Base-by-base conservation (phyloP, 805 yeast genomes). In the Saccharomyces jurei region DNA sequence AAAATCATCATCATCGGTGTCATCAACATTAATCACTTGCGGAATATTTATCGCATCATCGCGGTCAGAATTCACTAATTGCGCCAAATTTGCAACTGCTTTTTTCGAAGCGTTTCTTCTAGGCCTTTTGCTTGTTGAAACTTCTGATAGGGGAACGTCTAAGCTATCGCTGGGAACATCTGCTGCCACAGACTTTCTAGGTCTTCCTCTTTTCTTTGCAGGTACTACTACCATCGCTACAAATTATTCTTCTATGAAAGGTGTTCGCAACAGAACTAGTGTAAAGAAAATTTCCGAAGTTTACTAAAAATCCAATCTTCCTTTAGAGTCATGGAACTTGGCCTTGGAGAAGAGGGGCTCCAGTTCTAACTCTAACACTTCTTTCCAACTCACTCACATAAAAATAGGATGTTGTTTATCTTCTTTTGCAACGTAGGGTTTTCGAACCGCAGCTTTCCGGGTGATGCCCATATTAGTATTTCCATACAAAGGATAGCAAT, bases 171-270 rank as follows among this genome's bases (percentile, higher is more conserved):
- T 32, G 22, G 46, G 51, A 8, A 32, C 46, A 11, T 46, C 51
- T 11, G 46, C 49, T n/a, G 44, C 31, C 9, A 48, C 50, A 26
- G 47, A 41, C 44, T 60, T 62, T 32, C 56, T 55, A n/a, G 62
- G 61, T 47, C 64, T 60, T 2, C 62, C 63, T 55, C 61, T 61
- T 13, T 56, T 56, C 49, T 52, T 58, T 3, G 52, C 54, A 2
- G 56, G 50, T 14, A n/a, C 27, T 11, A 27, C 29, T 22, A 21
- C 30, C 49, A 46, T 46, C 49, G 49, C 29, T 21, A 27, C 29
- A 22, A 14, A 22, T 10, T 46, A 17, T 8, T 22, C 8, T 22
- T 11, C 10, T 46, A 14, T 28, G 22, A 17, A 6, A 17, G 4
- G 5, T 27, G 11, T 46, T 46, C 30, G 32, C 22, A n/a, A 21